These are phyloP conservation scores for Microdochium trichocladiopsis DNA, from an alignment of 2,329 filamentous ascomycete genomes.

Conservation along the genomic window DNA sequence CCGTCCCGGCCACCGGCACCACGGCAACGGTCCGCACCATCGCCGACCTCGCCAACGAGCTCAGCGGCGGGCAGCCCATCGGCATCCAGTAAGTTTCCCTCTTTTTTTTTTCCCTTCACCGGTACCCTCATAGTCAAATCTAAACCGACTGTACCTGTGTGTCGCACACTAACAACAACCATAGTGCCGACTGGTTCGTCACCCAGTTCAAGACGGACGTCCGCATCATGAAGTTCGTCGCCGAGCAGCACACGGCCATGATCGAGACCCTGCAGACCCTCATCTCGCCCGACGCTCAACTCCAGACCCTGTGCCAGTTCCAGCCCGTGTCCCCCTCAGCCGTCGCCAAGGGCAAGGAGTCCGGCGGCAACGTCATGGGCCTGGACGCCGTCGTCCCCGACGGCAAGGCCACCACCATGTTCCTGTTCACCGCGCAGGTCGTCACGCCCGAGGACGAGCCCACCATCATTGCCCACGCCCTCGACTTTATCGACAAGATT, in stretches of 20 bases:
- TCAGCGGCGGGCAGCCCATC: conserved; percentile 18
- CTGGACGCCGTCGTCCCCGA: conserved; percentile 24
- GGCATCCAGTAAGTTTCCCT: conserved; percentile 15
- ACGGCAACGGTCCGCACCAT: conserved; percentile 17
- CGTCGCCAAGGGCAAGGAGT: conserved; percentile 10
- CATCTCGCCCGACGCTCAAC: conserved; percentile 12
- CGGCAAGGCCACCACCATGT: conserved; percentile 23
- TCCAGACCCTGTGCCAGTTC: conserved; percentile 20
- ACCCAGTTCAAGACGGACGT: conserved; percentile 18
- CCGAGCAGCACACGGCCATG: conserved; percentile 18
- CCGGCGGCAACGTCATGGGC: conserved; percentile 23
- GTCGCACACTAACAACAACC: conserved; percentile 2
- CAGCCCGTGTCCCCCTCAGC: conserved; percentile 22
- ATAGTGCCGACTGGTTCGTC: conserved; percentile 23
- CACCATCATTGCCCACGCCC: conserved; percentile 20
- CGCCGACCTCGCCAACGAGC: conserved; percentile 19
- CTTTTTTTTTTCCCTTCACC: not conserved
- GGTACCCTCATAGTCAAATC: no score
- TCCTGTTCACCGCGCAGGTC: conserved; percentile 29
- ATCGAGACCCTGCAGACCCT: conserved; percentile 17
- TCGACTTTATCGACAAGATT: conserved; percentile 9
- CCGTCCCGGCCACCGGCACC: conserved; percentile 14
- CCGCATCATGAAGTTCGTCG: conserved; percentile 20
- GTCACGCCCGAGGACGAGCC: conserved; percentile 25
- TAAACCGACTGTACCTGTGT: no score